Conservation (phyloP, 2,329 filamentous ascomycete species). For the Venturia pyrina region DNA sequence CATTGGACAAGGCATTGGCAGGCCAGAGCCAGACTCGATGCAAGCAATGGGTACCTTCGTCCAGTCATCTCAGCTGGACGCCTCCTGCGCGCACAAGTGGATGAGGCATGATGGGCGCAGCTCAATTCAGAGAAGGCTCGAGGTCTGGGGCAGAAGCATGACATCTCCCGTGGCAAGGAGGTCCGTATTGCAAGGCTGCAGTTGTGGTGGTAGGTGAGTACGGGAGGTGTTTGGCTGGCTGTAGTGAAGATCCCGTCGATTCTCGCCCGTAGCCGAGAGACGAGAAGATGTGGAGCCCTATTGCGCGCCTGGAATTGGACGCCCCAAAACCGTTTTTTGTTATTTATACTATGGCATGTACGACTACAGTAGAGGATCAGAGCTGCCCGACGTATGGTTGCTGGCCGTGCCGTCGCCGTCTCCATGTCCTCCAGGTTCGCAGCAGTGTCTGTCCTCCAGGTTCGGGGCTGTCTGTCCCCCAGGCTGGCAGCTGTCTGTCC, state of each 20-base stretch:
- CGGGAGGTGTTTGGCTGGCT: not conserved
- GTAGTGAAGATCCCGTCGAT: not conserved
- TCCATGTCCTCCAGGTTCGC: no score
- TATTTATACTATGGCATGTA: not conserved
- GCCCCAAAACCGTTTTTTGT: constrained; percentile 1
- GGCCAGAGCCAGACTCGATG: not conserved
- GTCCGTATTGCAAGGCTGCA: not conserved
- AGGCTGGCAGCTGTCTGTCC: no score
- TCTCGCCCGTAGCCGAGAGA: not conserved
- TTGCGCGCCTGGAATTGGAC: not conserved
- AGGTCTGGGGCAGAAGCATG: not conserved
- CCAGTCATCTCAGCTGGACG: constrained; percentile 1
- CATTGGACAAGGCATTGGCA: not conserved
- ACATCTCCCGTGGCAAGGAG: not conserved
- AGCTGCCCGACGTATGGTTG: not conserved
- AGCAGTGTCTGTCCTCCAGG: no score
- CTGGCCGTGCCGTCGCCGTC: no score
- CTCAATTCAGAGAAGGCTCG: not conserved
- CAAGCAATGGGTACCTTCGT: not conserved
- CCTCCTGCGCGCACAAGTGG: constrained; percentile 1
- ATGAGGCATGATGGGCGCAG: not conserved
- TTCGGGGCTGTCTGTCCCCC: no score
- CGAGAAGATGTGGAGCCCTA: not conserved
- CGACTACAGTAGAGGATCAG: not conserved
- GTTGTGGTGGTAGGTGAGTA: not conserved